Conservation (phyloP, 2,329 filamentous ascomycete genomes). For the Trichoderma pleuroti region DNA sequence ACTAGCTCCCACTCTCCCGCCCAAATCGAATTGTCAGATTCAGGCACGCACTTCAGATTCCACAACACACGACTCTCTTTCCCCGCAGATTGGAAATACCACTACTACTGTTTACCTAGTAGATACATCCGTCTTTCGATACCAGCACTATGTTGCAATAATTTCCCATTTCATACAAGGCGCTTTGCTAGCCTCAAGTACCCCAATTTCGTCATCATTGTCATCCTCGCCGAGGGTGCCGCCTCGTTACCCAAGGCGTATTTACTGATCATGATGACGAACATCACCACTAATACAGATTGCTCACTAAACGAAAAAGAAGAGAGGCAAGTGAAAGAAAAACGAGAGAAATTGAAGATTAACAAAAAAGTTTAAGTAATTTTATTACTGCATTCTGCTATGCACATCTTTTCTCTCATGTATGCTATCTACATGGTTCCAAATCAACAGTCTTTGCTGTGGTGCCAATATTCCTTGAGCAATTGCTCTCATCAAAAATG, state of each 20-base stretch:
- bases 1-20: background rate
- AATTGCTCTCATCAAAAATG: background rate
- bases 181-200: background rate
- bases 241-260: background rate
- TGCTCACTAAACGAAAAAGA: background rate
- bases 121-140: background rate
- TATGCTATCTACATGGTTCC: background rate
- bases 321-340: background rate
- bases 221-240: background rate
- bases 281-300: background rate
- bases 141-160: background rate
- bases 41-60: background rate
- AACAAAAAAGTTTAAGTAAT: background rate
- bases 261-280: background rate
- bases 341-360: background rate
- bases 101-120: background rate
- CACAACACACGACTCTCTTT: background rate
- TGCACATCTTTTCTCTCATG: background rate
- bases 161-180: background rate
- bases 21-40: background rate
- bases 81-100: background rate
- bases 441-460: background rate
- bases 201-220: background rate
- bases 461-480: background rate
- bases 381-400: background rate